Percentiles rank a stretch among this genome's conserved stretches.
phyloP scores from a whole-genome alignment of 129 eudicot genomes.

The Tagetes erecta region DNA sequence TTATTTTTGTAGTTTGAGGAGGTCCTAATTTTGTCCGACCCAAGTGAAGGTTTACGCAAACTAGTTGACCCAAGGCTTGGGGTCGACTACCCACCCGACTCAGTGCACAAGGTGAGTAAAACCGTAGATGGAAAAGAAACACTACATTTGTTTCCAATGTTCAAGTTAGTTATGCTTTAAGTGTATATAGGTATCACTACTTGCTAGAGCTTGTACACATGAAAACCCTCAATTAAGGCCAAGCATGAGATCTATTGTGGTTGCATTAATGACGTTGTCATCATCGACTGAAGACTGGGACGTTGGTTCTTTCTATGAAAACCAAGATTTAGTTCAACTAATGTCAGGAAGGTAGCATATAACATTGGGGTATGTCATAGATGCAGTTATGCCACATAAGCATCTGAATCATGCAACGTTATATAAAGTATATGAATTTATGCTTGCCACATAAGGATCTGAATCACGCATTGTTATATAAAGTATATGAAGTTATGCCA shows the following conservation, averaged over 20 bases:
- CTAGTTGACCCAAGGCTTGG: conserved; percentile 80
- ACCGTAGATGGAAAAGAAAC: not conserved
- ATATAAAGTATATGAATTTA: not conserved
- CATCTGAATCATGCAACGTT: not conserved
- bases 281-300: conserved; percentile 66
- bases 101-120: conserved; percentile 61
- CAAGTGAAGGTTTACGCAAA: conserved; percentile 47
- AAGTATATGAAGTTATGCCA: not conserved
- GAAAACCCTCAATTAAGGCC: conserved; percentile 83
- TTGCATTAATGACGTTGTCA: conserved; percentile 70
- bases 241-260: conserved; percentile 89
- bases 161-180: conserved; percentile 3
- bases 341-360: conserved; percentile 62
- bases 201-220: conserved; percentile 79
- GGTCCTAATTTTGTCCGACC: conserved; percentile 52
- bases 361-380: not conserved
- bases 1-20: conserved; percentile 68
- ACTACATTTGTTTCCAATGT: not conserved
- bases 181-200: conserved; percentile 53
- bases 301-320: conserved; percentile 50
- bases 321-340: conserved; percentile 52
- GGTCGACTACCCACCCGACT: conserved; percentile 65
- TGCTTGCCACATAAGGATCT: not conserved
- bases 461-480: not conserved
- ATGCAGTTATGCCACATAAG: conserved; percentile 11